Percentiles rank a stretch among this genome's conserved stretches.
Evolutionary conservation across 768 basidiomycete genomes (phyloP).

Genomic region (Omphalotus guepiniiformis): DNA sequence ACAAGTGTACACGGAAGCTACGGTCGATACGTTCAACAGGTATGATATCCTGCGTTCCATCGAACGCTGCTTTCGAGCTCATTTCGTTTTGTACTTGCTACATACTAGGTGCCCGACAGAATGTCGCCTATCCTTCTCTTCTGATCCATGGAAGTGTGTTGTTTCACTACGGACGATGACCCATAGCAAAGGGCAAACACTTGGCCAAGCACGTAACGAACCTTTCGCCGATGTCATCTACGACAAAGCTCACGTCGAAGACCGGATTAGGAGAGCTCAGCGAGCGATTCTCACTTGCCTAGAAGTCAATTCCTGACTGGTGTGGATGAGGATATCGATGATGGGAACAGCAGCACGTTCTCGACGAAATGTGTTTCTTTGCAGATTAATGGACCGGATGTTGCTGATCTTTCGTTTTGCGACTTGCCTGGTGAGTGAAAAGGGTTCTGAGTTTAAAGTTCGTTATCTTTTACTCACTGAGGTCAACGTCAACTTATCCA

Average conservation of each 20-base stretch:
- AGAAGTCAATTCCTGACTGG: constrained; percentile 34
- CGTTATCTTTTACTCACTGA: neutral
- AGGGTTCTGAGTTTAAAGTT: too few species aligned
- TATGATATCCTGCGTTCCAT: too few species aligned
- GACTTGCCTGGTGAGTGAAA: constrained; percentile 49
- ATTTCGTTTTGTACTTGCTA: neutral
- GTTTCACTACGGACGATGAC: constrained; percentile 45
- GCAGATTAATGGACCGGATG: constrained; percentile 53
- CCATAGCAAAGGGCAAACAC: constrained; percentile 32
- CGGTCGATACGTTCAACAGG: too few species aligned
- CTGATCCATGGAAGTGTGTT: constrained; percentile 49
- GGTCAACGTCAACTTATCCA: constrained; percentile 18
- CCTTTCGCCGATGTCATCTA: constrained; percentile 46
- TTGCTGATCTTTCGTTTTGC: constrained; percentile 62
- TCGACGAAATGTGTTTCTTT: constrained; percentile 55
- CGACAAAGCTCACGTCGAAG: constrained; percentile 53
- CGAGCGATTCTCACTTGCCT: constrained; percentile 47
- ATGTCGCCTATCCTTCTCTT: constrained; percentile 44
- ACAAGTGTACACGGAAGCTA: too few species aligned
- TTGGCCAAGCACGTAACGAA: constrained; percentile 35
- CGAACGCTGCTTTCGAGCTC: neutral
- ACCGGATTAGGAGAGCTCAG: constrained; percentile 63
- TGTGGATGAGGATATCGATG: constrained; percentile 22
- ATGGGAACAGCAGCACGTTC: constrained; percentile 34
- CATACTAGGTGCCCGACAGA: constrained; percentile 34